phyloP scores from a whole-genome alignment of 495 filamentous ascomycete species.

The Xylaria scruposa region DNA sequence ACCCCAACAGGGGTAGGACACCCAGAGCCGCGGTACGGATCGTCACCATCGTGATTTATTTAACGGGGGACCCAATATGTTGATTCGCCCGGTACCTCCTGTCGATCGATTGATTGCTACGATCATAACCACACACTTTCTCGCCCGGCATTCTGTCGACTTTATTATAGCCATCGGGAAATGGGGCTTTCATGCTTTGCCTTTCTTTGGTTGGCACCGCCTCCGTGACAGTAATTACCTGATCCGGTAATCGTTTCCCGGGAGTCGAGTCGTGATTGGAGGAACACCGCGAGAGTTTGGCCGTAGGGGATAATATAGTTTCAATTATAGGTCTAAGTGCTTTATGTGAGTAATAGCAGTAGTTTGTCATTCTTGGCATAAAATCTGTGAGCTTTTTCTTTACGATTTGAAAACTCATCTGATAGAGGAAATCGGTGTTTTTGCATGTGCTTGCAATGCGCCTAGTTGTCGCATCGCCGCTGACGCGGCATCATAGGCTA shows the following conservation, averaged over 20 bases:
- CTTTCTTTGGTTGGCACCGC: slow-evolving; percentile 7
- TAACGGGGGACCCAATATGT: not conserved
- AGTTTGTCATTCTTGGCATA: not conserved
- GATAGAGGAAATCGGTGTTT: not conserved
- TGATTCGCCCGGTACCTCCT: not conserved
- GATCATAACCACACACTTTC: not conserved
- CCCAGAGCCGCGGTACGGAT: slow-evolving; percentile 12
- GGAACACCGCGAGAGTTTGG: slow-evolving; percentile 11
- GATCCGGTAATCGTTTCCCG: slow-evolving; percentile 9
- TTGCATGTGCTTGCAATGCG: not conserved
- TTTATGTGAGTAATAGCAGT: not conserved
- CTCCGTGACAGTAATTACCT: slow-evolving; percentile 5
- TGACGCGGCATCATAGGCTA: not conserved
- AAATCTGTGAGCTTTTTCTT: not conserved
- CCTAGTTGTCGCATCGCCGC: not conserved
- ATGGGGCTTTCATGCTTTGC: not conserved
- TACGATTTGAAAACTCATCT: not conserved
- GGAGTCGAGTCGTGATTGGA: slow-evolving; percentile 16
- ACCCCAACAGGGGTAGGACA: slow-evolving; percentile 25
- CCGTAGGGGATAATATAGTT: slow-evolving; percentile 1
- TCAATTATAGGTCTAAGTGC: not conserved
- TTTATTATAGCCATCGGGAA: slow-evolving; percentile 10
- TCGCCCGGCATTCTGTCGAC: slow-evolving; percentile 9
- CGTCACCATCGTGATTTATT: not conserved
- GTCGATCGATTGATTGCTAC: slow-evolving; percentile 10